These are phyloP conservation scores for Vitis hybrid DNA, from an alignment of 177 flowering plant genomes.

Conservation along the genomic window DNA sequence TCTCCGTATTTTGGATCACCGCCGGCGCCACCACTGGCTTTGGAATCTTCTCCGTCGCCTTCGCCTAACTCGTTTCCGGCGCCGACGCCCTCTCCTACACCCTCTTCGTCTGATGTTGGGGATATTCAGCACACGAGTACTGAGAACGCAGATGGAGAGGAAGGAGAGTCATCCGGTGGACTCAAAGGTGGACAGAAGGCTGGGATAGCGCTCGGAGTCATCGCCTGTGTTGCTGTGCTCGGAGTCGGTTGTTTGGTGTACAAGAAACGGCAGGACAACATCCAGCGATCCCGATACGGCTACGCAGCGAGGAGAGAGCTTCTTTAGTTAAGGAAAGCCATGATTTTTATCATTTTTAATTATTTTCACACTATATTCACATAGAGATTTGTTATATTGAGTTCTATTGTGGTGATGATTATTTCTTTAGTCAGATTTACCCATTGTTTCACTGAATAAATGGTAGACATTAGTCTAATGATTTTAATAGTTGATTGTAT, in stretches of 20 bases:
- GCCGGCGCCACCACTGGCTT: slow-evolving; percentile 6
- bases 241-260: slow-evolving; percentile 36
- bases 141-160: neutral
- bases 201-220: slow-evolving; percentile 45
- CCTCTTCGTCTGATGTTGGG: slow-evolving; percentile 17
- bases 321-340: slow-evolving; percentile 8
- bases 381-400: too few relatives aligned
- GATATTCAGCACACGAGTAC: slow-evolving; percentile 14
- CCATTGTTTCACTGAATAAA: too few relatives aligned
- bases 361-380: too few relatives aligned
- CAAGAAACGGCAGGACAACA: slow-evolving; percentile 53
- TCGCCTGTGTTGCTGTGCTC: slow-evolving; percentile 31
- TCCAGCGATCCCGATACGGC: slow-evolving; percentile 39
- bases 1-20: slow-evolving; percentile 3
- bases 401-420: too few relatives aligned
- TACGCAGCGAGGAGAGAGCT: slow-evolving; percentile 37
- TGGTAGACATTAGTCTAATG: too few relatives aligned
- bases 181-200: slow-evolving; percentile 49
- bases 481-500: too few relatives aligned
- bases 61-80: slow-evolving; percentile 26
- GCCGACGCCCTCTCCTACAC: slow-evolving; percentile 7
- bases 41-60: slow-evolving; percentile 7
- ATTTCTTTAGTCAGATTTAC: too few relatives aligned
- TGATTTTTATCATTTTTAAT: too few relatives aligned
- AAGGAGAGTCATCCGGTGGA: slow-evolving; percentile 19